These are phyloP conservation scores for Sodiomyces alkalinus DNA, from an alignment of 2,329 filamentous ascomycete genomes.

Conservation along the genomic window DNA sequence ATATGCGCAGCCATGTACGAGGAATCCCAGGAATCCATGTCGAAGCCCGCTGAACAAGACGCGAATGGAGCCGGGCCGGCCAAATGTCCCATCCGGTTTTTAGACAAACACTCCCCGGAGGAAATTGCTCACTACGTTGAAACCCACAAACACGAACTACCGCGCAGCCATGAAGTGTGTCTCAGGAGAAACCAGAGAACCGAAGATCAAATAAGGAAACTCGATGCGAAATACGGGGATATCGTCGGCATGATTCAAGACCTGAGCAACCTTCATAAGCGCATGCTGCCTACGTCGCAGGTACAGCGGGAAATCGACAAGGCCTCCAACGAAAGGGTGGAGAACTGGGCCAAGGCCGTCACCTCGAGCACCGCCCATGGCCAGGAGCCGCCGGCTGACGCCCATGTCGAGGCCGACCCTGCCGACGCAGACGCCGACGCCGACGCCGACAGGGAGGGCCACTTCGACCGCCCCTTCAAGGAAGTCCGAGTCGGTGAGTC, in stretches of 20 bases:
- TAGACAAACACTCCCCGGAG: constrained; percentile 84
- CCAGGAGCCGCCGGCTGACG: constrained; percentile 11
- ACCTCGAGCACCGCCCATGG: constrained; percentile 35
- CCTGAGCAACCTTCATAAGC: constrained; percentile 72
- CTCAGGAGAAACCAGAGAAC: constrained; percentile 80
- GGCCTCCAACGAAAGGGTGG: constrained; percentile 54
- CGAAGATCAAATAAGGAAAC: constrained; percentile 67
- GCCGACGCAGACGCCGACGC: constrained; percentile 17
- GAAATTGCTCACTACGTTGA: constrained; percentile 90
- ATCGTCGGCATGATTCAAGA: constrained; percentile 90
- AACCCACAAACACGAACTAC: constrained; percentile 87
- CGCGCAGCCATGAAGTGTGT: constrained; percentile 85
- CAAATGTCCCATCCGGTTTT: constrained; percentile 83
- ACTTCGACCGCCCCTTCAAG: constrained; percentile 73
- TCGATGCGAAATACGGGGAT: constrained; percentile 89
- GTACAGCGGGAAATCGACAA: constrained; percentile 31
- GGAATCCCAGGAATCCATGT: constrained; percentile 44
- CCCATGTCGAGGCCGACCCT: constrained; percentile 22
- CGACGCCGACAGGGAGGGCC: constrained; percentile 48
- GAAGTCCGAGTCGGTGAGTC: constrained; percentile 90
- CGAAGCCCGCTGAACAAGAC: constrained; percentile 29
- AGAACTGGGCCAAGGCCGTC: constrained; percentile 74
- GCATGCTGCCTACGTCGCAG: constrained; percentile 55
- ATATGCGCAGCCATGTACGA: constrained; percentile 50
- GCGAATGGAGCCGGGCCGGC: constrained; percentile 33